These are phyloP conservation scores for Oxytropis ochrocephala DNA, from an alignment of 306 rosid genomes.

Conservation along the genomic window DNA sequence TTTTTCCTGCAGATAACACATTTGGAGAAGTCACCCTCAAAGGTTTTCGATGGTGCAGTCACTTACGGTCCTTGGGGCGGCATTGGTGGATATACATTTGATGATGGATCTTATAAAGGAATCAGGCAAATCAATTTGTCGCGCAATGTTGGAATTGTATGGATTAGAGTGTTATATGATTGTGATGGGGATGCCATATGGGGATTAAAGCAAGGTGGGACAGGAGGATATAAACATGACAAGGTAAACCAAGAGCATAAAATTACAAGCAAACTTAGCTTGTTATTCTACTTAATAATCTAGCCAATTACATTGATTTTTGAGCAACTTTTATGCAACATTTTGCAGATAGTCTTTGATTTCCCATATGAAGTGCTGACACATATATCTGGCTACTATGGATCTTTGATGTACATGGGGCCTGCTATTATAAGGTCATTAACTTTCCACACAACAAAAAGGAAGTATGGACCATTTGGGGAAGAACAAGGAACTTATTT, in stretches of 20 bases:
- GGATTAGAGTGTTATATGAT: conserved; percentile 68
- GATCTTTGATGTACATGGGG: conserved; percentile 71
- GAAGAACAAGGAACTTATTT: conserved; percentile 79
- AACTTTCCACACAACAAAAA: conserved; percentile 63
- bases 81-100: conserved; percentile 53
- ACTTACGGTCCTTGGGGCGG: conserved; percentile 85
- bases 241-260: conserved; percentile 43
- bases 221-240: conserved; percentile 71
- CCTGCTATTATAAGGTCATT: conserved; percentile 71
- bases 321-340: not conserved
- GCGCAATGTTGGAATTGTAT: conserved; percentile 60
- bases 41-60: conserved; percentile 42
- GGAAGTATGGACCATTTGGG: conserved; percentile 75
- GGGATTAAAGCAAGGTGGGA: conserved; percentile 72
- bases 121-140: conserved; percentile 69
- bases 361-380: conserved; percentile 82
- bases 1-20: conserved; percentile 21
- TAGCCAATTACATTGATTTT: not conserved
- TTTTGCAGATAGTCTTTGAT: conserved; percentile 68
- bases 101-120: conserved; percentile 67
- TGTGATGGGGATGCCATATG: conserved; percentile 54
- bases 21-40: conserved; percentile 26
- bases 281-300: not conserved
- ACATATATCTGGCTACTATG: conserved; percentile 67
- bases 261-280: not conserved